These are phyloP conservation scores for Allantophomopsis lycopodina DNA, from an alignment of 2,329 filamentous ascomycete genomes.

Conservation along the genomic window DNA sequence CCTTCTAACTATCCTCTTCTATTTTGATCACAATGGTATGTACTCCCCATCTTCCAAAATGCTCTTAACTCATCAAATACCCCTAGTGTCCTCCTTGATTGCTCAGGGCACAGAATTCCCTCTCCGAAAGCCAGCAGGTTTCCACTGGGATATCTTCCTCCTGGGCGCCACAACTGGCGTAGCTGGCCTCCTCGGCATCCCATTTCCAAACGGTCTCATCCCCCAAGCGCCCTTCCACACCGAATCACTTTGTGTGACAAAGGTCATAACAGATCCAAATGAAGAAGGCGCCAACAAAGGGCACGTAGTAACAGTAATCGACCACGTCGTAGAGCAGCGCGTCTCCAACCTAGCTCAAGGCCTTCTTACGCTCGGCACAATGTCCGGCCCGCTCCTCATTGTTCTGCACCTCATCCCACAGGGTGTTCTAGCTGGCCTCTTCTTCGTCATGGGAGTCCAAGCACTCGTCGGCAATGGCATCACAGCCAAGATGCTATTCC, in stretches of 20 bases:
- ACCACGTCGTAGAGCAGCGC: slow-evolving; percentile 65
- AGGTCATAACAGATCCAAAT: slow-evolving; percentile 31
- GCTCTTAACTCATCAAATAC: background rate
- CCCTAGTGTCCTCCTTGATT: slow-evolving; percentile 65
- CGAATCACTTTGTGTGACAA: slow-evolving; percentile 61
- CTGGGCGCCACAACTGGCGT: slow-evolving; percentile 66
- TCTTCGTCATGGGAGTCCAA: slow-evolving; percentile 77
- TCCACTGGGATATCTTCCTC: slow-evolving; percentile 77
- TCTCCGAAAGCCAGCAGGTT: slow-evolving; percentile 66
- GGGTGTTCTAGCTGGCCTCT: slow-evolving; percentile 65
- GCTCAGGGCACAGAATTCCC: slow-evolving; percentile 76
- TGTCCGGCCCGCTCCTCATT: slow-evolving; percentile 60
- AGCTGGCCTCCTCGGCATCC: slow-evolving; percentile 62
- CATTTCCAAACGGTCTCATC: slow-evolving; percentile 73
- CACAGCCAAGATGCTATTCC: slow-evolving; percentile 59
- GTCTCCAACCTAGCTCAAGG: slow-evolving; percentile 68
- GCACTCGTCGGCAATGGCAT: slow-evolving; percentile 67
- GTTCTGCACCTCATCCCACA: slow-evolving; percentile 70
- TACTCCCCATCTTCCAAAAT: background rate
- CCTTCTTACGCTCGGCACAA: slow-evolving; percentile 64
- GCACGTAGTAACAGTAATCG: slow-evolving; percentile 33
- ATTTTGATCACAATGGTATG: slow-evolving; percentile 77
- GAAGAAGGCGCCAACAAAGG: slow-evolving; percentile 42
- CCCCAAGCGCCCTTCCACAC: slow-evolving; percentile 78
- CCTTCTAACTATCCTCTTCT: slow-evolving; percentile 73